A percentile compares a stretch with the other conserved stretches of the same genome.
Evolutionary conservation across 805 yeast genomes (phyloP).

Genomic region (Lachancea quebecensis): DNA sequence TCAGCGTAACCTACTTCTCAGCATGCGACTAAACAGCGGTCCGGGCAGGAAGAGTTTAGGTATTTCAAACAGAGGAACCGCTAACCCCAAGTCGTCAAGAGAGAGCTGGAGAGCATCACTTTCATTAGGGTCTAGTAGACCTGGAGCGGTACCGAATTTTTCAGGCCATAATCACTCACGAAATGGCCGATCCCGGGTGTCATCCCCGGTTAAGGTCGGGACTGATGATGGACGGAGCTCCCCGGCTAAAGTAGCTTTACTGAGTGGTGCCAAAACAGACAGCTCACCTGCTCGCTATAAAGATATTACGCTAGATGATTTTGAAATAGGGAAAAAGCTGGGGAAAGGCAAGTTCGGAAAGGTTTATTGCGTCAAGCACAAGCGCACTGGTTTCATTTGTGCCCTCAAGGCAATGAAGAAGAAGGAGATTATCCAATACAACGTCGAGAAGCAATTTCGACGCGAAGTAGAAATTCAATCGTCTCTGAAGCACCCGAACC

Average conservation of each 20-base stretch:
- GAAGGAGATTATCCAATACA: slow-evolving; percentile 63
- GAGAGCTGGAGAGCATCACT: slow-evolving; percentile 6
- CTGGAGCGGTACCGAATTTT: not conserved
- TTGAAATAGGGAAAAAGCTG: slow-evolving; percentile 78
- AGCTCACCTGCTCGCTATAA: slow-evolving; percentile 1
- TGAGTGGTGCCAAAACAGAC: not conserved
- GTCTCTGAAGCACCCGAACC: slow-evolving; percentile 66
- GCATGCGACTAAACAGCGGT: slow-evolving; percentile 18
- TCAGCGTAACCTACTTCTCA: slow-evolving; percentile 21
- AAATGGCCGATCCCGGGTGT: not conserved
- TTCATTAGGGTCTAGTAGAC: not conserved
- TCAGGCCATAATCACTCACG: no score
- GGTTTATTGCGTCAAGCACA: slow-evolving; percentile 83
- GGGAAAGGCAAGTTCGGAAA: slow-evolving; percentile 94
- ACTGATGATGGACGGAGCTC: not conserved
- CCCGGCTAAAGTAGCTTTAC: not conserved
- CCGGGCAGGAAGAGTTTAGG: slow-evolving; percentile 8
- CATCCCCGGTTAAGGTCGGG: slow-evolving; percentile 1
- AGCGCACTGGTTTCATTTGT: slow-evolving; percentile 66
- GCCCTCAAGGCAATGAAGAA: slow-evolving; percentile 92
- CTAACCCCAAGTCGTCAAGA: not conserved
- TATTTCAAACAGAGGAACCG: not conserved
- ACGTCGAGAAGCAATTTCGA: slow-evolving; percentile 77
- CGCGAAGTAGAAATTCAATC: slow-evolving; percentile 91
- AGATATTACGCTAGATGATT: slow-evolving; percentile 39